A percentile compares a stretch with the other conserved stretches of the same genome.
phyloP scores from a whole-genome alignment of 2,329 filamentous ascomycete genomes.

The Pestalotiopsis sp. region DNA sequence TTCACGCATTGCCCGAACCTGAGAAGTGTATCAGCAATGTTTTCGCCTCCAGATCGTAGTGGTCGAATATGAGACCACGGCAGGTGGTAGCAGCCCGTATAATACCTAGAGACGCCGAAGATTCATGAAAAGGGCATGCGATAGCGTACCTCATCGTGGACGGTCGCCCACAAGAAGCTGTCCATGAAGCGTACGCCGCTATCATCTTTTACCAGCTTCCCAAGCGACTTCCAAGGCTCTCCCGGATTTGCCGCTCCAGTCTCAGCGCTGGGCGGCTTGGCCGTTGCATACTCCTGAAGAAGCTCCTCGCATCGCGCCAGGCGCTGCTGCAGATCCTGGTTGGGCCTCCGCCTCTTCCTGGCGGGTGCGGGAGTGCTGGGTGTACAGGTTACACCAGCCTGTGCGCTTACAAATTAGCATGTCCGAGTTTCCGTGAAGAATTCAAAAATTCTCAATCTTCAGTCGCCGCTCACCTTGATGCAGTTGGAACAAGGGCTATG shows the following conservation, averaged over 20 bases:
- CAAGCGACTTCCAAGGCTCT: conserved; percentile 47
- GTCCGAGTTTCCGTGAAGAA: neutral
- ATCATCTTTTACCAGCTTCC: conserved; percentile 60
- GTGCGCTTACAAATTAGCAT: conserved; percentile 3
- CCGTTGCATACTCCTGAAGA: conserved; percentile 57
- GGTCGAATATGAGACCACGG: neutral
- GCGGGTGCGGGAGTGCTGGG: conserved; percentile 63
- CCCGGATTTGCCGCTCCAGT: conserved; percentile 28
- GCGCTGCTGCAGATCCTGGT: conserved; percentile 64
- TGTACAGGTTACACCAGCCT: conserved; percentile 63
- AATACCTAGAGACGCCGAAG: neutral
- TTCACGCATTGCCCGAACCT: conserved; percentile 62
- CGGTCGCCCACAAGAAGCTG: conserved; percentile 54
- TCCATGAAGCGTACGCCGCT: conserved; percentile 58
- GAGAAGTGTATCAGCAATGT: neutral
- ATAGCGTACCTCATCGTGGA: conserved; percentile 57
- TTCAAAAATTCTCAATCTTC: neutral
- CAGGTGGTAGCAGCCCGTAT: neutral
- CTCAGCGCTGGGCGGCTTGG: conserved; percentile 26
- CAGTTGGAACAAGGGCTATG: conserved; percentile 63
- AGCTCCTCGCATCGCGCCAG: conserved; percentile 62
- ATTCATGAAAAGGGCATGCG: neutral
- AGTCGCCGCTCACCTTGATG: conserved; percentile 49
- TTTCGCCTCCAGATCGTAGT: neutral
- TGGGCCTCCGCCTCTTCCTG: conserved; percentile 60